These are phyloP conservation scores for Pseudognaphalium luteoalbum DNA, from an alignment of 129 eudicot species.

Conservation along the genomic window DNA sequence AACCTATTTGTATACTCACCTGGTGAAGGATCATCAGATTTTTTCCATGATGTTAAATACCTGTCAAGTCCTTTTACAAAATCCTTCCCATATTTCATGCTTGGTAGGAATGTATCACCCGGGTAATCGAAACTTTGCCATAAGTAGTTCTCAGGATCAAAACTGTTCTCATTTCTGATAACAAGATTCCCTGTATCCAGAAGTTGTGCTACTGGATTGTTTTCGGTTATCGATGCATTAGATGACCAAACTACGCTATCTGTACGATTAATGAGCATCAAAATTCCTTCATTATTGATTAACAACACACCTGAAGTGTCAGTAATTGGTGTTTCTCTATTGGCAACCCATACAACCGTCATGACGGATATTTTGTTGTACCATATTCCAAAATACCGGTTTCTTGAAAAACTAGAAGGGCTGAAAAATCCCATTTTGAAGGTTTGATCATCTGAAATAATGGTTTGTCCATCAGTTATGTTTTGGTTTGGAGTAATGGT, in stretches of 20 bases:
- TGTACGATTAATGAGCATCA: conserved; percentile 33
- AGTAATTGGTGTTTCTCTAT: conserved; percentile 41
- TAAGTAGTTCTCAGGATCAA: conserved; percentile 18
- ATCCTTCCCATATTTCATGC: conserved; percentile 51
- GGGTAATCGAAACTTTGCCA: conserved; percentile 83
- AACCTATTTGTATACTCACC: conserved; percentile 48
- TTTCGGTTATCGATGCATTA: conserved; percentile 23
- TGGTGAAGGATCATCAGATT: conserved; percentile 46
- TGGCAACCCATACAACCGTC: conserved; percentile 68
- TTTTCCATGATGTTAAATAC: conserved; percentile 58
- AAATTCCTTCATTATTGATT: conserved; percentile 33
- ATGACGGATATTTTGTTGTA: conserved; percentile 41
- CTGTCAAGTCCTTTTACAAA: conserved; percentile 26
- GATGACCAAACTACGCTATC: conserved; percentile 50
- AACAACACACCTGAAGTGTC: conserved; percentile 36
- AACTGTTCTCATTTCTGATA: conserved; percentile 14
- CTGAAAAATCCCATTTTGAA: conserved; percentile 60
- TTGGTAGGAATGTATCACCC: conserved; percentile 50
- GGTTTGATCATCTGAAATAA: conserved; percentile 43
- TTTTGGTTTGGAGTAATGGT: conserved; percentile 40
- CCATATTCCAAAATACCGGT: conserved; percentile 62
- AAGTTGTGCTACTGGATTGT: conserved; percentile 43
- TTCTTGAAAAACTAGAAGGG: conserved; percentile 32
- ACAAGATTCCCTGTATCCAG: conserved; percentile 64
- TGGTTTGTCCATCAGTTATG: conserved; percentile 33